A percentile compares a stretch with the other conserved stretches of the same genome.
phyloP scores from a whole-genome alignment of 2,329 filamentous ascomycete species.

The Cytospora schulzeri region DNA sequence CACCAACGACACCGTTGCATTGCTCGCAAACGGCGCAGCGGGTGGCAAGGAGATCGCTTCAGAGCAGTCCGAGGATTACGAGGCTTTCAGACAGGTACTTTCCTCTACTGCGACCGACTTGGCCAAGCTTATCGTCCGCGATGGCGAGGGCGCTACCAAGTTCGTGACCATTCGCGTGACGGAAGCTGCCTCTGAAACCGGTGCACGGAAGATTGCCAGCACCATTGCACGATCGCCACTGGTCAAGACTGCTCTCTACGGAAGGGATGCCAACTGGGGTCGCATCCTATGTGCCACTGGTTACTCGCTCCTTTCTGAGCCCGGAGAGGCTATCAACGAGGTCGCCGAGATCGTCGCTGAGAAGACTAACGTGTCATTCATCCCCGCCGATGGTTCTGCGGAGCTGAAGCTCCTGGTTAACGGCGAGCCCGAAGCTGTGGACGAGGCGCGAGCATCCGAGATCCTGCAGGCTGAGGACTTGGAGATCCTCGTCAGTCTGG shows the following conservation, averaged over 20 bases:
- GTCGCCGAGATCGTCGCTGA: conserved; percentile 66
- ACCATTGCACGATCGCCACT: conserved; percentile 89
- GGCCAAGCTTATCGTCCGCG: conserved; percentile 89
- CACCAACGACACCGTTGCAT: conserved; percentile 92
- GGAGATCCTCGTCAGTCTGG: conserved; percentile 75
- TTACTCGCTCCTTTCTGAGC: conserved; percentile 68
- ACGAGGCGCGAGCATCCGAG: conserved; percentile 75
- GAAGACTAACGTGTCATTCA: conserved; percentile 76
- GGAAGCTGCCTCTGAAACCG: conserved; percentile 68
- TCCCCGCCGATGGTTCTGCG: conserved; percentile 74
- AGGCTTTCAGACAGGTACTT: conserved; percentile 70
- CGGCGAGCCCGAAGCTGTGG: conserved; percentile 77
- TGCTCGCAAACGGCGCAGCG: conserved; percentile 94
- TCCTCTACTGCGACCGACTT: conserved; percentile 80
- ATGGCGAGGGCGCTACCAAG: conserved; percentile 97
- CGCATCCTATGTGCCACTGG: conserved; percentile 94
- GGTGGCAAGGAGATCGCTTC: conserved; percentile 67
- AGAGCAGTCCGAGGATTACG: conserved; percentile 61
- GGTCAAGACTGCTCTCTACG: conserved; percentile 96
- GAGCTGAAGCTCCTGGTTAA: conserved; percentile 77
- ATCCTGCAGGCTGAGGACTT: conserved; percentile 78
- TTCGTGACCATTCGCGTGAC: conserved; percentile 91
- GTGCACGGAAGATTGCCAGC: conserved; percentile 78
- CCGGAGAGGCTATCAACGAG: conserved; percentile 57
- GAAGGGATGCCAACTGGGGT: conserved; percentile 97